phyloP scores from a whole-genome alignment of 2,329 filamentous ascomycete genomes.

The Aspergillus jensenii region DNA sequence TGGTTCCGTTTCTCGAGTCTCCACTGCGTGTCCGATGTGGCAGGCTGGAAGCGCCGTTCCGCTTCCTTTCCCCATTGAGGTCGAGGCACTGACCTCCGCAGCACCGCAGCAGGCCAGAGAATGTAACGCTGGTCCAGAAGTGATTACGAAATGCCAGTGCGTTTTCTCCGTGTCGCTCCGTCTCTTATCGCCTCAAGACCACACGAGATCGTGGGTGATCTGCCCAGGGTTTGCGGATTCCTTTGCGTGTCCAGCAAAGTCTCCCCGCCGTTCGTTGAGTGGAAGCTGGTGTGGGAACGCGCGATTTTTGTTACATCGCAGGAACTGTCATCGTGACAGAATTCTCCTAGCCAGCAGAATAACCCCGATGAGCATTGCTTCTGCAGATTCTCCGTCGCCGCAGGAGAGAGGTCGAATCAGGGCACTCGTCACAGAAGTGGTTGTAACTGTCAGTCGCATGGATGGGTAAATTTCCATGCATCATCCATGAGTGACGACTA shows the following conservation, averaged over 20 bases:
- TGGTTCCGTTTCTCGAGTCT: neutral
- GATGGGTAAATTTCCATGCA: neutral
- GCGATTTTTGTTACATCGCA: neutral
- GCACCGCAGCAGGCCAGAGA: neutral
- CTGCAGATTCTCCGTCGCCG: neutral
- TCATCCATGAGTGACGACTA: neutral
- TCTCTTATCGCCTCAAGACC: conserved; percentile 3
- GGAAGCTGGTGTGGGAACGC: neutral
- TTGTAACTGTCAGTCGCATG: neutral
- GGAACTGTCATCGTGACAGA: neutral
- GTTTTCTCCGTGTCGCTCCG: neutral
- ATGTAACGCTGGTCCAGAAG: too few species aligned
- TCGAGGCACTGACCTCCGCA: neutral
- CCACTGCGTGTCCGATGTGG: neutral
- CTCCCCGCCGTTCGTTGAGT: conserved; percentile 18
- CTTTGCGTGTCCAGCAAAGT: conserved; percentile 20
- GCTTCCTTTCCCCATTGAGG: neutral
- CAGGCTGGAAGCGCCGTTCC: neutral
- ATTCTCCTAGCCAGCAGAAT: neutral
- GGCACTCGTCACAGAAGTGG: neutral
- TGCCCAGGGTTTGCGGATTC: conserved; percentile 30
- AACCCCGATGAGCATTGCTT: neutral
- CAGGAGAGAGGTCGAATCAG: neutral
- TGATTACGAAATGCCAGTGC: neutral
- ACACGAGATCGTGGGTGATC: conserved; percentile 26